phyloP scores from a whole-genome alignment of 768 basidiomycete genomes.

The Leccinum rimulosum region DNA sequence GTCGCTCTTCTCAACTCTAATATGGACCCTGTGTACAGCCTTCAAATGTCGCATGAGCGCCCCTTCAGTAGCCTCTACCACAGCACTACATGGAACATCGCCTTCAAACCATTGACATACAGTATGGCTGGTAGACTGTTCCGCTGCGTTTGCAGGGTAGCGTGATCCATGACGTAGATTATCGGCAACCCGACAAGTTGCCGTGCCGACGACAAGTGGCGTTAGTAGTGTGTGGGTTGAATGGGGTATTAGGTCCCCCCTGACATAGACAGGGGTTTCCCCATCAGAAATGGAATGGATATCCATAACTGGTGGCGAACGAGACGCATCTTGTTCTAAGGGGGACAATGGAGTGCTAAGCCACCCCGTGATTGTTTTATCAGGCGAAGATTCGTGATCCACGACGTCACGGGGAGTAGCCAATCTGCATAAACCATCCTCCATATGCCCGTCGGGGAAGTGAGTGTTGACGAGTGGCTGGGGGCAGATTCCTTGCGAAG shows the following conservation, averaged over 20 bases:
- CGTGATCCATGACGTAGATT: neutral
- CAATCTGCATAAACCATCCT: slow-evolving; percentile 14
- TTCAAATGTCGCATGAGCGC: neutral
- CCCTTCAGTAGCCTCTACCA: neutral
- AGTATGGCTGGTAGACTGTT: too few species aligned
- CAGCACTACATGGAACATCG: neutral
- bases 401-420: too few species aligned
- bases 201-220: neutral
- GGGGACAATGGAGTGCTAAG: neutral
- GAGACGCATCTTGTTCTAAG: neutral
- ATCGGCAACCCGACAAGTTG: neutral
- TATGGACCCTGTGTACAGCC: neutral
- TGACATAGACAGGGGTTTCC: neutral
- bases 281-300: neutral
- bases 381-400: too few species aligned
- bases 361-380: neutral
- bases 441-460: slow-evolving; percentile 57
- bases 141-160: too few species aligned
- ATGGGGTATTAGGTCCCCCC: neutral
- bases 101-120: neutral
- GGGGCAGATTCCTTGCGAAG: slow-evolving; percentile 71
- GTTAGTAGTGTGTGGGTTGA: too few species aligned
- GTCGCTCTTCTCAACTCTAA: neutral
- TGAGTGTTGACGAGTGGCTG: slow-evolving; percentile 59
- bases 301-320: neutral